Evolutionary conservation across 1,284 basidiomycete species (phyloP).

Genomic region (Athelia psychrophila): DNA sequence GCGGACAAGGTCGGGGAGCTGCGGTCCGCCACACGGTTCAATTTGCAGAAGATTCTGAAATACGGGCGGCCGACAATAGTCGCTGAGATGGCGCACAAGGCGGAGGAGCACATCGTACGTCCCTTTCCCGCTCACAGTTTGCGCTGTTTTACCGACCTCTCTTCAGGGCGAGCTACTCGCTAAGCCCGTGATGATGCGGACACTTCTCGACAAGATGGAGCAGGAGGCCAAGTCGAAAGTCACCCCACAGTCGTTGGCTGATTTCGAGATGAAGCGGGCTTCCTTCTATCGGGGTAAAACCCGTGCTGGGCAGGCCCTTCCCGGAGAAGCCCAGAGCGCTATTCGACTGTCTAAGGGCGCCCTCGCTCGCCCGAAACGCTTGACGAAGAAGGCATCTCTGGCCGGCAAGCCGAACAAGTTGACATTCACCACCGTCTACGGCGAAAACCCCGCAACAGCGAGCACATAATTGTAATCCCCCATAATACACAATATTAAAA

Average conservation of each 20-base stretch:
- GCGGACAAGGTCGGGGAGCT: slow-evolving; percentile 41
- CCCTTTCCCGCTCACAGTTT: not conserved
- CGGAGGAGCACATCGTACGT: slow-evolving; percentile 47
- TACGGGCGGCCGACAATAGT: slow-evolving; percentile 47
- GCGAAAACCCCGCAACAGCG: too few relatives aligned
- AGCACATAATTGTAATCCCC: not conserved
- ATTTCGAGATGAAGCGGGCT: slow-evolving; percentile 20
- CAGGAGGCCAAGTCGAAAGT: slow-evolving; percentile 11
- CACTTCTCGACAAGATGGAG: slow-evolving; percentile 35
- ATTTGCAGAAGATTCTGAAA: slow-evolving; percentile 64
- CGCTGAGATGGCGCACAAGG: slow-evolving; percentile 40
- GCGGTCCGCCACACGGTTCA: slow-evolving; percentile 63
- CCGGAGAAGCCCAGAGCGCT: slow-evolving; percentile 48
- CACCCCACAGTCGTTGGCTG: slow-evolving; percentile 6
- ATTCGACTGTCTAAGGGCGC: slow-evolving; percentile 44
- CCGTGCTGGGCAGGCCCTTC: slow-evolving; percentile 45
- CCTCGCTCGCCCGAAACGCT: slow-evolving; percentile 34
- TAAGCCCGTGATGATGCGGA: slow-evolving; percentile 41
- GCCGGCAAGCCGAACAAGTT: too few relatives aligned
- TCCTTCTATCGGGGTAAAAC: slow-evolving; percentile 21
- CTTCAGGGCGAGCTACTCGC: slow-evolving; percentile 52
- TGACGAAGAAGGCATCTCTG: too few relatives aligned
- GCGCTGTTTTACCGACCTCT: slow-evolving; percentile 3
- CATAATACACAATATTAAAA: not conserved
- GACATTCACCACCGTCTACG: too few relatives aligned